phyloP scores from a whole-genome alignment of 352 stramenopile genomes.

The Phytophthora crassamura region DNA sequence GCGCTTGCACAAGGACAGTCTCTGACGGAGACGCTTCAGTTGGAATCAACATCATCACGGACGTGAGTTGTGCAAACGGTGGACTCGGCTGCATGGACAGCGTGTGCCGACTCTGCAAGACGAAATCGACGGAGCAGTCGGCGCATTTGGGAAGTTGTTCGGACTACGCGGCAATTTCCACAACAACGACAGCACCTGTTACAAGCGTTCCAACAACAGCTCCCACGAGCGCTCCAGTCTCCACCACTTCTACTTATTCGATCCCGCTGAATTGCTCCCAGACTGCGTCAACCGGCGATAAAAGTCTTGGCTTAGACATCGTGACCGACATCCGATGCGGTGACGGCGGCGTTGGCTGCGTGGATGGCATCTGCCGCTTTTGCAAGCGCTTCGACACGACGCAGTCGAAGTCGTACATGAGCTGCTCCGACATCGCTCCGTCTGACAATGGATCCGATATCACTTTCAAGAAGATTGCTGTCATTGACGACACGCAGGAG shows the following conservation, averaged over 20 bases:
- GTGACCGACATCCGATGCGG: conserved; percentile 41
- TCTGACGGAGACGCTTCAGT: conserved; percentile 28
- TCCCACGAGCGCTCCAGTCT: conserved; percentile 12
- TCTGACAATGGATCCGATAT: conserved; percentile 32
- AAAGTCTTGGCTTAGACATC: conserved; percentile 30
- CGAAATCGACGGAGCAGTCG: conserved; percentile 28
- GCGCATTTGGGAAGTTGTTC: conserved; percentile 30
- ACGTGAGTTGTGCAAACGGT: conserved; percentile 29
- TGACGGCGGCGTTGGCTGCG: conserved; percentile 40
- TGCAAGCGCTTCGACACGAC: conserved; percentile 37
- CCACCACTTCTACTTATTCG: conserved; percentile 14
- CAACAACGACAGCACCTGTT: conserved; percentile 2
- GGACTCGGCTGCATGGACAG: conserved; percentile 37
- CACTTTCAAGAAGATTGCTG: conserved; percentile 29
- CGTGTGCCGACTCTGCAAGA: conserved; percentile 37
- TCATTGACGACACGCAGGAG: conserved; percentile 16
- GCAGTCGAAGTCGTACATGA: conserved; percentile 33
- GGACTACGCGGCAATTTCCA: conserved; percentile 1
- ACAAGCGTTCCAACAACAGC: neutral
- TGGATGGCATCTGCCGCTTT: conserved; percentile 36
- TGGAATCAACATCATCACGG: conserved; percentile 38
- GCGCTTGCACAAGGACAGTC: conserved; percentile 17
- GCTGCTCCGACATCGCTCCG: conserved; percentile 26
- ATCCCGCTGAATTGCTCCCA: conserved; percentile 34
- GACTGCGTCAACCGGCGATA: conserved; percentile 30